A percentile compares a stretch with the other conserved stretches of the same genome.
These are phyloP conservation scores for Pinus taeda DNA, from an alignment of 75 land plant genomes.

Conservation along the genomic window DNA sequence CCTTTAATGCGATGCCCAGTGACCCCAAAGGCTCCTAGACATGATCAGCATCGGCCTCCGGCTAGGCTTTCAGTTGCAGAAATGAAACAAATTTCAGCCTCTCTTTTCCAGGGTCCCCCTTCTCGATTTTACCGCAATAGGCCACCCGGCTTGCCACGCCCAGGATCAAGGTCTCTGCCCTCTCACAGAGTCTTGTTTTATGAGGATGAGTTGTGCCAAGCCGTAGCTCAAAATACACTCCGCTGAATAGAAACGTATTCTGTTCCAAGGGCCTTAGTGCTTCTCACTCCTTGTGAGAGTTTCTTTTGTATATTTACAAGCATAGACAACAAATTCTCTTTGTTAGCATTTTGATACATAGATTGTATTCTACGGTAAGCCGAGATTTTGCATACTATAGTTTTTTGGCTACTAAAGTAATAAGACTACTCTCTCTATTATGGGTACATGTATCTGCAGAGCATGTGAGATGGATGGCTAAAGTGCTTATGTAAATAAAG, in stretches of 20 bases:
- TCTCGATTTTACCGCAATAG: constrained; percentile 34
- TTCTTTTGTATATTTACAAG: constrained; percentile 4
- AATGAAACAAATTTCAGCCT: constrained; percentile 74
- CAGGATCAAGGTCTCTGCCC: constrained; percentile 54
- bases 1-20: constrained; percentile 29
- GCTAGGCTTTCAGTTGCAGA: constrained; percentile 61
- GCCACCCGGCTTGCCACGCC: constrained; percentile 64
- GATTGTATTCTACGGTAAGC: neutral
- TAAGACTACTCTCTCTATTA: neutral
- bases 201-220: constrained; percentile 93
- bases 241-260: neutral
- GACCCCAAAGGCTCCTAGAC: constrained; percentile 85
- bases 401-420: constrained; percentile 1
- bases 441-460: neutral
- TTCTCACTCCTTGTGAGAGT: constrained; percentile 10
- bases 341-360: neutral
- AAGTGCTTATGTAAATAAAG: constrained; percentile 1
- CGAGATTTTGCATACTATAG: neutral
- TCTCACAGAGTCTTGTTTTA: constrained; percentile 80
- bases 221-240: constrained; percentile 82
- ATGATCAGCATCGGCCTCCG: constrained; percentile 66
- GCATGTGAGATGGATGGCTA: neutral
- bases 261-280: too few relatives aligned
- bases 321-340: neutral
- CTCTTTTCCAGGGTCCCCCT: constrained; percentile 70